These are phyloP conservation scores for Lasiosphaeria miniovina DNA, from an alignment of 495 filamentous ascomycete genomes.

Conservation along the genomic window DNA sequence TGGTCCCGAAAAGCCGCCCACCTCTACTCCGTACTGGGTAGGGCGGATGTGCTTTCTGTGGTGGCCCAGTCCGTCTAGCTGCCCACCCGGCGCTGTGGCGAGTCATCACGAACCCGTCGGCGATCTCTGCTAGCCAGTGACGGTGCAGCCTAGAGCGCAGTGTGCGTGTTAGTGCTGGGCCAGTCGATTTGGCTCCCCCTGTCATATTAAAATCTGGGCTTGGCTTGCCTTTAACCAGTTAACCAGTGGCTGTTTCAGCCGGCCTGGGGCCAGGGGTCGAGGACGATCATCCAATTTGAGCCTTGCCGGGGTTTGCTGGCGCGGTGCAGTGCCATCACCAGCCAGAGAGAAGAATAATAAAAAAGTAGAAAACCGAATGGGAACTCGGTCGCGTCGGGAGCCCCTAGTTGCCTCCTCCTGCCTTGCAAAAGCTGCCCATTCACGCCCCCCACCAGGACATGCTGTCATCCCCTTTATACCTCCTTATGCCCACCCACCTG, in stretches of 20 bases:
- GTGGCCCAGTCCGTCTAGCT: background rate
- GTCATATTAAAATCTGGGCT: slow-evolving; percentile 25
- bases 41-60: background rate
- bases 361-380: background rate
- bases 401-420: slow-evolving; percentile 2
- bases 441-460: no score
- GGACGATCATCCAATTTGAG: slow-evolving; percentile 32
- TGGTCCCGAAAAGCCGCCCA: background rate
- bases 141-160: no score
- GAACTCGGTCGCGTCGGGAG: background rate
- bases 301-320: slow-evolving; percentile 16
- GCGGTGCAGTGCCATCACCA: background rate
- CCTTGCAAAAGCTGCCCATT: background rate
- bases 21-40: no score
- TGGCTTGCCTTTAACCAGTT: slow-evolving; percentile 28
- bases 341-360: background rate
- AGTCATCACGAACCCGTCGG: background rate
- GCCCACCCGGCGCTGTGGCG: background rate
- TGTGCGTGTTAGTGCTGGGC: background rate
- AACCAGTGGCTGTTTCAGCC: slow-evolving; percentile 34
- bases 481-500: background rate
- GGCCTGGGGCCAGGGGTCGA: slow-evolving; percentile 24
- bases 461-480: background rate
- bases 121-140: no score
- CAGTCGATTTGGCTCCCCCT: slow-evolving; percentile 12